Conservation (phyloP, 805 yeast species). For the Schwanniomyces vanrijiae region DNA sequence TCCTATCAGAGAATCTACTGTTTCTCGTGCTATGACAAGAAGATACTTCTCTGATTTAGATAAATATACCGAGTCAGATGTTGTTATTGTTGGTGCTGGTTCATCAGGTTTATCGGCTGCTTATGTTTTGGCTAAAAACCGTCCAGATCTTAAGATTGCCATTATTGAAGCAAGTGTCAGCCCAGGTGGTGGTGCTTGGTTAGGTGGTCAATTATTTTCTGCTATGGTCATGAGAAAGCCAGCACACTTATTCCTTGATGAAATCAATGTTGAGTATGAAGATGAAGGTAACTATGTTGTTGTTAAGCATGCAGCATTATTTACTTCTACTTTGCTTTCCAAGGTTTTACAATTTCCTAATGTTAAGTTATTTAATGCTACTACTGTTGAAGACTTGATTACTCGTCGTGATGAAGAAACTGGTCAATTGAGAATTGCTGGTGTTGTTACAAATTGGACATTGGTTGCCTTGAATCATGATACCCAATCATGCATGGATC, state of each 20-base stretch:
- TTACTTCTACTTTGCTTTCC: conserved; percentile 69
- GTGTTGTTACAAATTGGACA: conserved; percentile 85
- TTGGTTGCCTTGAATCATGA: conserved; percentile 74
- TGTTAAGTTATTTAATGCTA: conserved; percentile 75
- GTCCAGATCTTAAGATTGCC: conserved; percentile 76
- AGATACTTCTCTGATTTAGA: conserved; percentile 73
- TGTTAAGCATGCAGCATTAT: conserved; percentile 77
- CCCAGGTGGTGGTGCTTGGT: conserved; percentile 80
- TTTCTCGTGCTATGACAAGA: conserved; percentile 76
- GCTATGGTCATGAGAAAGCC: conserved; percentile 83
- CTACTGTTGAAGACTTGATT: conserved; percentile 77
- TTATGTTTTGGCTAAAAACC: conserved; percentile 66
- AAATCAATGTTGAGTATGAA: conserved; percentile 63
- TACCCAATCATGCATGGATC: conserved; percentile 80
- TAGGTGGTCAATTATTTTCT: conserved; percentile 74
- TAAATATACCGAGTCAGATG: conserved; percentile 72
- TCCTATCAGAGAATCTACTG: conserved; percentile 76
- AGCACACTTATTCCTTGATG: conserved; percentile 67
- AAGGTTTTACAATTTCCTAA: conserved; percentile 71
- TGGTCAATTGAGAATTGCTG: conserved; percentile 66
- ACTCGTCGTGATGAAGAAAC: conserved; percentile 59
- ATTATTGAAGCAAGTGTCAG: conserved; percentile 73
- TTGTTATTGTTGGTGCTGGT: conserved; percentile 77
- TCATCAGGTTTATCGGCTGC: conserved; percentile 77
- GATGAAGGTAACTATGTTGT: conserved; percentile 82